Base-by-base conservation (phyloP, 2,329 filamentous ascomycete species). In the Balansia obtecta region DNA sequence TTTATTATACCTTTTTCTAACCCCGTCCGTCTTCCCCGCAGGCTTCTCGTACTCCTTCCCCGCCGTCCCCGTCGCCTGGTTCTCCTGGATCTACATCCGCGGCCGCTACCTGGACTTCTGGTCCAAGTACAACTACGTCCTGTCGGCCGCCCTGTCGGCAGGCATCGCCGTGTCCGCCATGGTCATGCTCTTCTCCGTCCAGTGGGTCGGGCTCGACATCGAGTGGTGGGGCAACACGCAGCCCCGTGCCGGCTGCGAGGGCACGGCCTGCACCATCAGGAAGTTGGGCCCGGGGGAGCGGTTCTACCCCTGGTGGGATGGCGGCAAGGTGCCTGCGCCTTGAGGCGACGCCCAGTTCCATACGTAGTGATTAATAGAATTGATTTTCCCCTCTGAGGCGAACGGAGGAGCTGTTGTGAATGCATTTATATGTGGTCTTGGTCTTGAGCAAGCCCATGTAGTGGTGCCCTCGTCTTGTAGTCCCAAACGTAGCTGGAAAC, bases 61-160 rank as follows among this genome's bases (percentile, higher is more conserved):
- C 3, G 66, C 69, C 32, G 68, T 77, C 2, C 71, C 71, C 3
- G 64, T 76, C 13, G 72, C 69, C 4, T 73, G 64, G 60, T 53
- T 71, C 34, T 73, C 71, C 4, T 76, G 73, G 71, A 61, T 75
- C 27, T 76, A 68, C 56, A 57, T 74, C 52, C 71, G 69, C 56
- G 60, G 59, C 20, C 65, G 71, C 11, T 71, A 69, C 56, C 64
- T 73, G 27, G 67, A 60, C 3, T 69, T 75, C 54, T 77, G 75
- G 73, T 68, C 70, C 51, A 75, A 52, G 65, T 67, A 68, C 57
- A 72, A 72, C 57, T 73, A 71, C 55, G 65, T 70, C 3, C 58
- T 73, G 3, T 70, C 67, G 10, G 67, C 70, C 0, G 68, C 68
- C 6, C 68, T 74, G 49, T 70, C 66, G 1, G 63, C 65, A 0